Evolutionary conservation across 202 grass and related monocot genomes (phyloP).

Genomic region (Schoenoplectus triqueter): DNA sequence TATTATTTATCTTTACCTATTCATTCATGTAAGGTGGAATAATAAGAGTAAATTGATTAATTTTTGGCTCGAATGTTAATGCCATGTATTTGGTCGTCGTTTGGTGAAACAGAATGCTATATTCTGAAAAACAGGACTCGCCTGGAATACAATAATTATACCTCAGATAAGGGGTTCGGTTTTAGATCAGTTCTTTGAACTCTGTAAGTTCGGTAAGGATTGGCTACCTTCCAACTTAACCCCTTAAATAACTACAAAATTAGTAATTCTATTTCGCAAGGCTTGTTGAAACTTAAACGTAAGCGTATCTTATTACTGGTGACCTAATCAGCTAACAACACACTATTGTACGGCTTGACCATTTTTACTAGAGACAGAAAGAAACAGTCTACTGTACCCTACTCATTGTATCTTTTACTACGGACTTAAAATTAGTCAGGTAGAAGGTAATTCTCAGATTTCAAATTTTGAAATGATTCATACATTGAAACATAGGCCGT

Average conservation of each 20-base stretch:
- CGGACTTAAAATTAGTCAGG: neutral
- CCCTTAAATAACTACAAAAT: neutral
- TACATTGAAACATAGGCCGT: neutral
- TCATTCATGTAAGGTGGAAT: neutral
- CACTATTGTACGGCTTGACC: conserved; percentile 20
- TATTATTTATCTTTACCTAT: neutral
- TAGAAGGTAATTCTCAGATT: neutral
- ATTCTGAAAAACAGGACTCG: neutral
- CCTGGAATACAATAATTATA: neutral
- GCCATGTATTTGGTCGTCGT: neutral
- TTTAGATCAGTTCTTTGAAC: neutral
- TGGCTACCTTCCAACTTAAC: conserved; percentile 35
- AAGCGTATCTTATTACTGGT: conserved; percentile 14
- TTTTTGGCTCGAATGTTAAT: neutral
- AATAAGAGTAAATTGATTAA: neutral
- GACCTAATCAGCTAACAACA: conserved; percentile 34
- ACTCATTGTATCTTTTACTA: neutral
- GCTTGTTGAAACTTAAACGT: neutral
- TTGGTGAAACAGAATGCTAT: conserved; percentile 3
- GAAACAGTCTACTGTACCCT: neutral
- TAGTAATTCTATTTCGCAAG: neutral
- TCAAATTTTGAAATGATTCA: neutral
- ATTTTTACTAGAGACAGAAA: neutral
- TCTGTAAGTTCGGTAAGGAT: conserved; percentile 15
- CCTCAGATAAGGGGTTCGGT: neutral